Conservation (phyloP, 805 yeast genomes). For the Nakazawaea ernobii region DNA sequence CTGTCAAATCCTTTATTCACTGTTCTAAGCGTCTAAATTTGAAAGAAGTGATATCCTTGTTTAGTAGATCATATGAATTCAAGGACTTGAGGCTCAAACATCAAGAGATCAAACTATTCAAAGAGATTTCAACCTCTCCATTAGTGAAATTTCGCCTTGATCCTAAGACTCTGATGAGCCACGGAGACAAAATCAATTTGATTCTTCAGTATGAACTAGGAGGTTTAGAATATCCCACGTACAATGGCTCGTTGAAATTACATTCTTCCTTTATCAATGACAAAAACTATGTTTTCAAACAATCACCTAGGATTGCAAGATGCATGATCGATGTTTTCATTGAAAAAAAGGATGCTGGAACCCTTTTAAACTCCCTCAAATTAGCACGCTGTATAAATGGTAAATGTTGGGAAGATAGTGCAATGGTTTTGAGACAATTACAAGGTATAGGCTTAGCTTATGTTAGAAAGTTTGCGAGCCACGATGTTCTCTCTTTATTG, state of each 20-base stretch:
- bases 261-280: constrained; percentile 38
- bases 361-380: constrained; percentile 32
- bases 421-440: constrained; percentile 40
- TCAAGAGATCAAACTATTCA: constrained; percentile 38
- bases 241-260: constrained; percentile 32
- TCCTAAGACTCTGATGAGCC: constrained; percentile 21
- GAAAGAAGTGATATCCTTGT: constrained; percentile 18
- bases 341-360: constrained; percentile 34
- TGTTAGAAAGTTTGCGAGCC: constrained; percentile 31
- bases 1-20: constrained; percentile 31
- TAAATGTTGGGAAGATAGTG: constrained; percentile 45
- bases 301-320: constrained; percentile 34
- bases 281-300: constrained; percentile 35
- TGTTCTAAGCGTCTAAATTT: constrained; percentile 13
- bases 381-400: constrained; percentile 36
- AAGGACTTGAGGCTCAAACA: constrained; percentile 32
- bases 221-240: constrained; percentile 40
- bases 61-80: constrained; percentile 36
- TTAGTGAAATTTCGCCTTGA: constrained; percentile 30
- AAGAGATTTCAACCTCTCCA: constrained; percentile 36
- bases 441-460: constrained; percentile 39
- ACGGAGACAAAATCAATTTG: constrained; percentile 33
- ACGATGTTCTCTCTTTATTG: constrained; percentile 26
- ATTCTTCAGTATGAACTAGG: constrained; percentile 46
- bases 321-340: constrained; percentile 39